These are phyloP conservation scores for Olyra latifolia DNA, from an alignment of 176 grass and related monocot genomes.

Conservation along the genomic window DNA sequence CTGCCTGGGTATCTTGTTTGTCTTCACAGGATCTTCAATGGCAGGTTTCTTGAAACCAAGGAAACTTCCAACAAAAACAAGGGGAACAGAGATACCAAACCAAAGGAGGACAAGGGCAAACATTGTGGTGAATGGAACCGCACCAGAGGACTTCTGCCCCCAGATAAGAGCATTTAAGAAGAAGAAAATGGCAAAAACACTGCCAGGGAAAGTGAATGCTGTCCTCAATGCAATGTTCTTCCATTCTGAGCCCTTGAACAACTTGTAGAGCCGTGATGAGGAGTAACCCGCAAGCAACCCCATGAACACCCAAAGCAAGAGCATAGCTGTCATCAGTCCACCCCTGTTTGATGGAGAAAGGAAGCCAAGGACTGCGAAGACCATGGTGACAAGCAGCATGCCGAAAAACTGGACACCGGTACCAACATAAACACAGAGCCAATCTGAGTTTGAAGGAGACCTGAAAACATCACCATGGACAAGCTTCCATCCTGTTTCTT, in stretches of 20 bases:
- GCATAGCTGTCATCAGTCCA: conserved; percentile 90
- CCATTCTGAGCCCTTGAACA: conserved; percentile 83
- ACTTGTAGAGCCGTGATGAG: conserved; percentile 72
- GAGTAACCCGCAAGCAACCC: conserved; percentile 83
- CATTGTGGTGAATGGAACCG: conserved; percentile 93
- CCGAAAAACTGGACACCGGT: conserved; percentile 82
- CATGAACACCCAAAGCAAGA: conserved; percentile 95
- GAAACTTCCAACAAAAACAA: conserved; percentile 87
- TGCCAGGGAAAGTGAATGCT: conserved; percentile 79
- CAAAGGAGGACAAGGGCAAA: conserved; percentile 95
- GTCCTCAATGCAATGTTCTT: conserved; percentile 82
- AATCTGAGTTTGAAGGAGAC: conserved; percentile 64
- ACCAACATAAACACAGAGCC: conserved; percentile 88
- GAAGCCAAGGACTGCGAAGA: conserved; percentile 88
- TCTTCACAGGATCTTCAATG: conserved; percentile 84
- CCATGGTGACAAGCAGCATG: conserved; percentile 94
- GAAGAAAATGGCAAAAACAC: conserved; percentile 73
- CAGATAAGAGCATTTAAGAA: conserved; percentile 79
- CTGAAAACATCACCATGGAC: conserved; percentile 88
- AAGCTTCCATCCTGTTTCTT: conserved; percentile 97
- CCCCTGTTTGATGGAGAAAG: conserved; percentile 95
- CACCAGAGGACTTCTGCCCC: conserved; percentile 90
- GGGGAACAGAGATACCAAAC: conserved; percentile 87
- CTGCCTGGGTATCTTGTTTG: conserved; percentile 89
- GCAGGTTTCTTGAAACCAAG: conserved; percentile 82